phyloP scores from a whole-genome alignment of 2,329 filamentous ascomycete species.

The Penicillium concentricum region DNA sequence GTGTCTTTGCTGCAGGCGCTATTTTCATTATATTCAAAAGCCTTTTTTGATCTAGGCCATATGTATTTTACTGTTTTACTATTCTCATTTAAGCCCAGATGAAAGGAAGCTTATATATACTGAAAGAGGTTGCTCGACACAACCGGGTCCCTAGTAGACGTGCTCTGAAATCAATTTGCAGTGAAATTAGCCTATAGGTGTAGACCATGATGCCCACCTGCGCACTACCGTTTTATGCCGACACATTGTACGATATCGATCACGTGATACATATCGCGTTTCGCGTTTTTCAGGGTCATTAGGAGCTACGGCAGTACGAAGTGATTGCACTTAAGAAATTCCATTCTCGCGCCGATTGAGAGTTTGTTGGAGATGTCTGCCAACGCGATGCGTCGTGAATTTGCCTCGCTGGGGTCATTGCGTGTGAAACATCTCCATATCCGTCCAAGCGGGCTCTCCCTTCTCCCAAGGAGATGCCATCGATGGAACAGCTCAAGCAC shows the following conservation, averaged over 20 bases:
- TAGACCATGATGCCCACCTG: neutral
- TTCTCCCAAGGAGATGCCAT: conserved; percentile 8
- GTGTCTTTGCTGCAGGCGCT: conserved; percentile 5
- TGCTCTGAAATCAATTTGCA: neutral
- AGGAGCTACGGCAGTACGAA: conserved; percentile 5
- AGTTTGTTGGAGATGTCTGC: conserved; percentile 9
- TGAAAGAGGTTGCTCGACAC: neutral
- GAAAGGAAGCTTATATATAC: conserved; percentile 1
- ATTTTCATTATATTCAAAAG: conserved; percentile 9
- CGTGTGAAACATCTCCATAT: conserved; percentile 1
- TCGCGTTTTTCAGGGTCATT: neutral
- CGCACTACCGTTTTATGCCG: neutral
- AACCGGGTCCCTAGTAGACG: neutral
- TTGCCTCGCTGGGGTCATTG: conserved; percentile 1
- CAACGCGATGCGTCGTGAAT: neutral
- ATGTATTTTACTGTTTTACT: conserved; percentile 22
- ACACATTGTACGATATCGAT: neutral
- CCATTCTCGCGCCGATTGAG: neutral
- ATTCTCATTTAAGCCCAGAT: conserved; percentile 13
- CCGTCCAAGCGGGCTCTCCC: neutral
- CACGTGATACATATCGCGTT: conserved; percentile 10
- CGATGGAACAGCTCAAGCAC: conserved; percentile 16
- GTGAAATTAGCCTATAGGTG: neutral
- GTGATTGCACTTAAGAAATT: neutral
- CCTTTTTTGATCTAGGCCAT: conserved; percentile 9